These are phyloP conservation scores for Talaromyces albobiverticillius DNA, from an alignment of 2,329 filamentous ascomycete species.

Conservation along the genomic window DNA sequence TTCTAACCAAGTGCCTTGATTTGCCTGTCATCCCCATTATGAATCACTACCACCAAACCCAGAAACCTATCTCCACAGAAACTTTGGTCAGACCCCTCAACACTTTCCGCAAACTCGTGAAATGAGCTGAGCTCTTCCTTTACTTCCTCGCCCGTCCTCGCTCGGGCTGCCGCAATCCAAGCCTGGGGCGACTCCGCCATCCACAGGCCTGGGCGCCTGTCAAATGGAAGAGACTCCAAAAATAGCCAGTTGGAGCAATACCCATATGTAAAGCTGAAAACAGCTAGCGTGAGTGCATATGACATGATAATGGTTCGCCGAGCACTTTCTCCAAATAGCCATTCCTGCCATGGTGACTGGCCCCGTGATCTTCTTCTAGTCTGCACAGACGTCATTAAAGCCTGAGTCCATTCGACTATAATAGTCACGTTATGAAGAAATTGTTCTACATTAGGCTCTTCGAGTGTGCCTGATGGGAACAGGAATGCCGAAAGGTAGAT, in stretches of 20 bases:
- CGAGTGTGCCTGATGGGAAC: neutral
- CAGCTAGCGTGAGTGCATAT: constrained; percentile 1
- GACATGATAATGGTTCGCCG: constrained; percentile 12
- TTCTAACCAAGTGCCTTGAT: too few species aligned
- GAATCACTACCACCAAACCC: neutral
- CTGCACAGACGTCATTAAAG: neutral
- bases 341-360: constrained; percentile 8
- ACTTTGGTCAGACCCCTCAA: neutral
- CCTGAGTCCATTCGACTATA: constrained; percentile 1
- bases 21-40: neutral
- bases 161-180: constrained; percentile 8
- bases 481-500: constrained; percentile 2
- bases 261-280: neutral
- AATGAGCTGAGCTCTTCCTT: constrained; percentile 5
- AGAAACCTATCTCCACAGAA: constrained; percentile 7
- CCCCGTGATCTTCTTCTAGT: neutral
- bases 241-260: constrained; percentile 11
- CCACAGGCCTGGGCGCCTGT: constrained; percentile 6
- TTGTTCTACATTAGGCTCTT: neutral
- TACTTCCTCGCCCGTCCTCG: constrained; percentile 6
- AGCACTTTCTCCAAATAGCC: constrained; percentile 6
- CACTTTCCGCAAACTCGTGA: constrained; percentile 2
- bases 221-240: constrained; percentile 5
- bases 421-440: neutral
- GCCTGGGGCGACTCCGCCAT: constrained; percentile 9